Evolutionary conservation across 1,284 basidiomycete species (phyloP).

Genomic region (Austroboletus rostrupii): DNA sequence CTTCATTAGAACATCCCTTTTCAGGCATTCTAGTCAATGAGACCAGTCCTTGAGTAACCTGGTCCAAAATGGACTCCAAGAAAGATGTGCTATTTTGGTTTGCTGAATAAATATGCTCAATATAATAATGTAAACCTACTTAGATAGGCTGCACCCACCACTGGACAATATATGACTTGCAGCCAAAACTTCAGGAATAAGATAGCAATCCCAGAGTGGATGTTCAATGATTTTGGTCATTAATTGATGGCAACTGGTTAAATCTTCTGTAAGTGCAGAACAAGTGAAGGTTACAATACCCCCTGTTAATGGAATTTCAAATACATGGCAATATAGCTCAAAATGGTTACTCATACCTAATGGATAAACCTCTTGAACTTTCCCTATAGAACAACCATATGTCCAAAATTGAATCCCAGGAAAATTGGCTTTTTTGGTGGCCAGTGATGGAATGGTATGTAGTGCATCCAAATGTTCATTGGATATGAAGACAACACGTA

Average conservation of each 20-base stretch:
- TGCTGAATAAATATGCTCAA: background rate
- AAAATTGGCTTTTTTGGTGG: constrained; percentile 39
- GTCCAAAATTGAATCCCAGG: constrained; percentile 55
- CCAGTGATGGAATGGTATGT: constrained; percentile 43
- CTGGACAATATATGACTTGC: constrained; percentile 32
- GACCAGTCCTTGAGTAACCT: constrained; percentile 19
- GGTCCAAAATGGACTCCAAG: constrained; percentile 24
- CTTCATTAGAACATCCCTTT: constrained; percentile 1
- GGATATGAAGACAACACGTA: constrained; percentile 59
- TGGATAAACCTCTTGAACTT: constrained; percentile 59
- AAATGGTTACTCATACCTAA: constrained; percentile 41
- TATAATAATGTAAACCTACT: constrained; percentile 18
- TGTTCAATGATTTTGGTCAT: constrained; percentile 52
- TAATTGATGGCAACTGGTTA: constrained; percentile 39
- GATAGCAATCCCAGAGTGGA: constrained; percentile 61
- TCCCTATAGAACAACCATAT: constrained; percentile 64
- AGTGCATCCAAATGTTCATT: constrained; percentile 50
- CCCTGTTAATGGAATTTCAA: constrained; percentile 38
- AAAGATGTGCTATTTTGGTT: constrained; percentile 14
- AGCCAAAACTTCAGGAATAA: constrained; percentile 58
- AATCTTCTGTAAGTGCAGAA: constrained; percentile 50
- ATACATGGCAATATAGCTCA: constrained; percentile 10
- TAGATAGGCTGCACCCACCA: constrained; percentile 24
- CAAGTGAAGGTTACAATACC: constrained; percentile 67
- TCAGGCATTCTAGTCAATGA: constrained; percentile 20